Conservation (phyloP, 2,329 filamentous ascomycete species). For the Phialophora verrucosa region DNA sequence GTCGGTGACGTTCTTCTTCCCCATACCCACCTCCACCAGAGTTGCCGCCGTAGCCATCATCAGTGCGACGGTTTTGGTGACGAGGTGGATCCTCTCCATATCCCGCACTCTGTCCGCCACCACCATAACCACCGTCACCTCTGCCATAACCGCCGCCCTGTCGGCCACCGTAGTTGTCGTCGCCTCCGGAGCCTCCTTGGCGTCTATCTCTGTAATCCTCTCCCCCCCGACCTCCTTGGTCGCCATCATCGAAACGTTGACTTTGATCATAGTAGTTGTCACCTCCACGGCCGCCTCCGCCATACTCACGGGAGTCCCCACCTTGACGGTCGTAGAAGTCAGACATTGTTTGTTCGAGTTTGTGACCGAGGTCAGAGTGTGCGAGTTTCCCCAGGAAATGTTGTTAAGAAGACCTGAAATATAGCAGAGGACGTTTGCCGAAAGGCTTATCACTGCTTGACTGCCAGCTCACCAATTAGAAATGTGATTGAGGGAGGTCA, state of each 20-base stretch:
- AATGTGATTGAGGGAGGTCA: neutral
- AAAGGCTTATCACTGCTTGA: conserved; percentile 6
- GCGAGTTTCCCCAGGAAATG: neutral
- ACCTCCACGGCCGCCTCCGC: conserved; percentile 34
- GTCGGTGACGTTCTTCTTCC: conserved; percentile 17
- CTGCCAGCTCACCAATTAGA: neutral
- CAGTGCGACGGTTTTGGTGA: conserved; percentile 28
- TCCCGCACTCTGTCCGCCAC: neutral
- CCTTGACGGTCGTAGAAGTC: conserved; percentile 33
- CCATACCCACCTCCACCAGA: conserved; percentile 43
- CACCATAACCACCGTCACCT: conserved; percentile 17
- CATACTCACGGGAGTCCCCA: conserved; percentile 32
- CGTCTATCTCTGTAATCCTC: conserved; percentile 32
- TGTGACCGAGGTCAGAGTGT: conserved; percentile 1
- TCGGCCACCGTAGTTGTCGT: conserved; percentile 27
- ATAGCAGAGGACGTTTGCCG: neutral
- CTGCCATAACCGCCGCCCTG: conserved; percentile 1
- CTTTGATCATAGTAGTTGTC: conserved; percentile 36
- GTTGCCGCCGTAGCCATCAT: conserved; percentile 32
- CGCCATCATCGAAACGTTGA: conserved; percentile 33
- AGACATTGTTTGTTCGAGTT: conserved; percentile 26
- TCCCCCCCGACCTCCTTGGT: conserved; percentile 26
- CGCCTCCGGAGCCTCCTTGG: conserved; percentile 24
- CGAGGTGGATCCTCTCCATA: conserved; percentile 21
- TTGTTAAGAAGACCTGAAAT: neutral